Percentiles rank a stretch among this genome's conserved stretches.
These are phyloP conservation scores for Diddensiella transvaalensis DNA, from an alignment of 805 yeast genomes.

Conservation along the genomic window DNA sequence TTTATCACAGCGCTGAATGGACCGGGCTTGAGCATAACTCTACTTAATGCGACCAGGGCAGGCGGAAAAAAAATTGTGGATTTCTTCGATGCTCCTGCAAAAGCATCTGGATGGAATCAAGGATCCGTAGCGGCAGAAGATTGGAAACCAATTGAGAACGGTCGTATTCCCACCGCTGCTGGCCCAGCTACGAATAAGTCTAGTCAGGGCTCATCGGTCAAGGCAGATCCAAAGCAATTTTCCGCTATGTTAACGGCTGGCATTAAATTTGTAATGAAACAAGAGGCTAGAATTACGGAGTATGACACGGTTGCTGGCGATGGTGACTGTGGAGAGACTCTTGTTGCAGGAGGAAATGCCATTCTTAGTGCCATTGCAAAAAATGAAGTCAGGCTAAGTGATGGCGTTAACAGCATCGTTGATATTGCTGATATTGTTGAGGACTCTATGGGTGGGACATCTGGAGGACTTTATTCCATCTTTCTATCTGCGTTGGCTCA, in stretches of 20 bases:
- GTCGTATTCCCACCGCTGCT: slow-evolving; percentile 16
- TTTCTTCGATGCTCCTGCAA: slow-evolving; percentile 65
- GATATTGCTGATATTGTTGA: slow-evolving; percentile 81
- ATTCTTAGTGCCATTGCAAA: slow-evolving; percentile 53
- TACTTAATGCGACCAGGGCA: slow-evolving; percentile 63
- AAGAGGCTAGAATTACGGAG: slow-evolving; percentile 81
- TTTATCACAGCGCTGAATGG: slow-evolving; percentile 88
- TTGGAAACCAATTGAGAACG: slow-evolving; percentile 21
- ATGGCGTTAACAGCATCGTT: slow-evolving; percentile 55
- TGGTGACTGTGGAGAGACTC: slow-evolving; percentile 95
- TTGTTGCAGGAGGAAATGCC: slow-evolving; percentile 77
- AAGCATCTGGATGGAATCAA: slow-evolving; percentile 78
- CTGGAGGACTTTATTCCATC: slow-evolving; percentile 90
- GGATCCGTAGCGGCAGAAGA: slow-evolving; percentile 36
- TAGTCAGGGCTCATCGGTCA: slow-evolving; percentile 31
- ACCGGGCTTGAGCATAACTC: slow-evolving; percentile 84
- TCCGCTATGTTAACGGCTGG: slow-evolving; percentile 42
- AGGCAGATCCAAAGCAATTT: slow-evolving; percentile 31
- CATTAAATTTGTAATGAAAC: slow-evolving; percentile 50
- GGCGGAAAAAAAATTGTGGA: slow-evolving; percentile 43
- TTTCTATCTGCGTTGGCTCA: slow-evolving; percentile 72
- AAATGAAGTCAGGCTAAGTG: slow-evolving; percentile 26
- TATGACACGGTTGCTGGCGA: slow-evolving; percentile 91
- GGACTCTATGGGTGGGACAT: slow-evolving; percentile 94
- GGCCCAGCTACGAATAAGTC: slow-evolving; percentile 26